Base-by-base conservation (phyloP, 805 yeast species). In the Monosporozyma servazzii region DNA sequence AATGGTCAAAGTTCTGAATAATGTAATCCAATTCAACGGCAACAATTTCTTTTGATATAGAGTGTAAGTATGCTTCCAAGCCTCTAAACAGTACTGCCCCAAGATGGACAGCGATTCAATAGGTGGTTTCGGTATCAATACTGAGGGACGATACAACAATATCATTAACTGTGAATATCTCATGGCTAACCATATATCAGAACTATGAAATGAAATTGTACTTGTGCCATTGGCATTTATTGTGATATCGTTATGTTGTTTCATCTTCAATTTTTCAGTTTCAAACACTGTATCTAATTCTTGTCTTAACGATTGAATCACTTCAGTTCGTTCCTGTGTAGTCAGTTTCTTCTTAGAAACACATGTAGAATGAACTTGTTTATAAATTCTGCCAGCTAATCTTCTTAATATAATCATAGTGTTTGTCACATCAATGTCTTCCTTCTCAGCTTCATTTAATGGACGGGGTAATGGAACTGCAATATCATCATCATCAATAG, bases 11-110 rank as follows among this genome's bases (percentile, higher is more conserved):
- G 77, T 71, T 49, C 78, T 66, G 55, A 74, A 72, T 9, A 75
- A 57, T 1, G 79, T 74, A 20, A 75, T 72, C 81, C 81, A 77
- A 51, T 74, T 76, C 52, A 74, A 59, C 0, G 80, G 81, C 31
- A 77, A 58, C 41, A 73, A 56, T 47, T 71, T 73, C 9, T 73
- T 66, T 41, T 72, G 70, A 62, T 73, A 77, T 3, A 77, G 54
- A 42, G 69, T 71, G 61, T 76, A 76, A 1, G 77, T 73, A 56
- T 71, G 73, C 18, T 78, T 71, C 45, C 76, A 59, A 11, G 75
- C 72, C 46, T 75, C 73, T 13, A 76, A 58, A 50, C 78, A 75
- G 15, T 72, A 71, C 42, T 72, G 73, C 0, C 79, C 77, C 46
- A 78, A 54, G 11, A 68, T 64, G n/a, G 72, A 68, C 36, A 78